Evolutionary conservation across 768 basidiomycete genomes (phyloP).

Genomic region (Boletus fagicola): DNA sequence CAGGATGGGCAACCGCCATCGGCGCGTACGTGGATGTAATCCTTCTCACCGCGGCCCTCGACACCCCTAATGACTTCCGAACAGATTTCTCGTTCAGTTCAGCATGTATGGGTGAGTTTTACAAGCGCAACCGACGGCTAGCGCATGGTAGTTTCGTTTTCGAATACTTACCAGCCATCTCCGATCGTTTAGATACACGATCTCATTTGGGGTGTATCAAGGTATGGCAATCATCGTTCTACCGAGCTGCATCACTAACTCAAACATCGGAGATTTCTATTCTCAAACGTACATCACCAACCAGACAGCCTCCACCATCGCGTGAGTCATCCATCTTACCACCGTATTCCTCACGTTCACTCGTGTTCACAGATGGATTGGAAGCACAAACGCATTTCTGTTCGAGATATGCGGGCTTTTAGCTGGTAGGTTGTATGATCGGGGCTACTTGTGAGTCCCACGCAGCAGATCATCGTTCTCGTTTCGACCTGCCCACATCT

Average conservation of each 20-base stretch:
- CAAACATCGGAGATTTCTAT: conserved; percentile 36
- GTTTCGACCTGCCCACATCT: conserved; percentile 6
- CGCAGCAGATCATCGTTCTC: too few species aligned
- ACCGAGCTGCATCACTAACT: neutral
- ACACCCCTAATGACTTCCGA: neutral
- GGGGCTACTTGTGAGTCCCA: conserved; percentile 47
- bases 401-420: conserved; percentile 44
- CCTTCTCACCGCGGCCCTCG: neutral
- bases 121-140: neutral
- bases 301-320: conserved; percentile 38
- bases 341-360: neutral
- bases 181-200: conserved; percentile 30
- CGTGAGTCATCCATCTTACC: conserved; percentile 28
- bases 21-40: conserved; percentile 27
- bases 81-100: conserved; percentile 40
- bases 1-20: conserved; percentile 31
- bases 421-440: conserved; percentile 50
- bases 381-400: conserved; percentile 49
- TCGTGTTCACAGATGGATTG: conserved; percentile 38
- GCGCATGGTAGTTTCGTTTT: neutral
- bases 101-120: conserved; percentile 36
- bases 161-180: neutral
- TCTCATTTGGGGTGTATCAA: conserved; percentile 46
- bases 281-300: conserved; percentile 36
- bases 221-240: conserved; percentile 19